Evolutionary conservation across 495 filamentous ascomycete genomes (phyloP).

Genomic region (Neurospora sp.): DNA sequence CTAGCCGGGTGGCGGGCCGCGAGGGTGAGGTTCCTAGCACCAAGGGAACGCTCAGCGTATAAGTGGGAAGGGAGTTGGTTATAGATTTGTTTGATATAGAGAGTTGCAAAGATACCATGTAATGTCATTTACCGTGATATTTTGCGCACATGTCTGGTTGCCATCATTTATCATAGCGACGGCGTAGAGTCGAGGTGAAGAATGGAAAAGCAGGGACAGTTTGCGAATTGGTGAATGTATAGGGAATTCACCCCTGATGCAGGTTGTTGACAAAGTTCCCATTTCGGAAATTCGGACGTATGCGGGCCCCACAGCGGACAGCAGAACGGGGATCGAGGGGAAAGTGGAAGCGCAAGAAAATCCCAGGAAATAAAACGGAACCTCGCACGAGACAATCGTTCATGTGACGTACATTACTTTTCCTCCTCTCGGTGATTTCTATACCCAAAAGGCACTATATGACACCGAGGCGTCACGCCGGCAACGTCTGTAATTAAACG

Average conservation of each 20-base stretch:
- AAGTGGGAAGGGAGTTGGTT: neutral
- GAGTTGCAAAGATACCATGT: conserved; percentile 1
- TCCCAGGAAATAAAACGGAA: neutral
- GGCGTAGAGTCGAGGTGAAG: neutral
- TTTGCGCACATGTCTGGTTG: neutral
- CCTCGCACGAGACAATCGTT: neutral
- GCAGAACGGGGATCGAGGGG: neutral
- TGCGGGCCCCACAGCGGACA: neutral
- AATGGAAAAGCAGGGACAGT: neutral
- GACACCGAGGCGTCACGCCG: neutral
- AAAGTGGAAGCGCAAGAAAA: neutral
- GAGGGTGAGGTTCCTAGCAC: conserved; percentile 91
- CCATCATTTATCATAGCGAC: neutral
- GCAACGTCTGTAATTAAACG: neutral
- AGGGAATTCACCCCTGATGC: neutral
- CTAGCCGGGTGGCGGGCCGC: conserved; percentile 58
- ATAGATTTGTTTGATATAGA: neutral
- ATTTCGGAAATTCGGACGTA: neutral
- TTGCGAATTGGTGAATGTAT: neutral
- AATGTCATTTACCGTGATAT: neutral
- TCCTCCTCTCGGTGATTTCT: neutral
- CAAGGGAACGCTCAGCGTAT: conserved; percentile 66
- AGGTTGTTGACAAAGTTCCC: neutral
- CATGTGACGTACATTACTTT: neutral
- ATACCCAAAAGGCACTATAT: neutral